Evolutionary conservation across 495 filamentous ascomycete genomes (phyloP).

Genomic region (Penicillium ochrochloron): DNA sequence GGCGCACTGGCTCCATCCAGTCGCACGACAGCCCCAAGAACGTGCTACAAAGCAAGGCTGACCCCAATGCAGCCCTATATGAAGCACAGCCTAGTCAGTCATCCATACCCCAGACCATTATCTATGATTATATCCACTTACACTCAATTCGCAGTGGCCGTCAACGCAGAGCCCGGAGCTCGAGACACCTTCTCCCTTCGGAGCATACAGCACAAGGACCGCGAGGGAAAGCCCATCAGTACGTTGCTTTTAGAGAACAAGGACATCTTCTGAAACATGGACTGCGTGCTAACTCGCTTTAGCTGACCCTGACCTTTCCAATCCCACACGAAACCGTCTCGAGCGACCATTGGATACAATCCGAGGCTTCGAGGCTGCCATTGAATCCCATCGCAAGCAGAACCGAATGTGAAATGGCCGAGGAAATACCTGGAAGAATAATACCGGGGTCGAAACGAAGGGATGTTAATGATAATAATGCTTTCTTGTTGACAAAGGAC

Average conservation of each 20-base stretch:
- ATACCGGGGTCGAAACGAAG: conserved; percentile 19
- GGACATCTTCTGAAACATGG: conserved; percentile 32
- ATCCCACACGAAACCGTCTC: conserved; percentile 80
- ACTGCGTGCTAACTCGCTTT: conserved; percentile 7
- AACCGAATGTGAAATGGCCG: conserved; percentile 25
- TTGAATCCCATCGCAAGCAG: conserved; percentile 59
- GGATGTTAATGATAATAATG: conserved; percentile 17
- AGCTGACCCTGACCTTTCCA: conserved; percentile 49
- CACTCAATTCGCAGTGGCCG: conserved; percentile 16
- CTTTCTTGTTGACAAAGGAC: conserved; percentile 11
- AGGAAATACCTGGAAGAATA: background rate
- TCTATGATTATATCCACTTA: background rate
- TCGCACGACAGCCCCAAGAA: conserved; percentile 55
- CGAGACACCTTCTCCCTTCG: conserved; percentile 64
- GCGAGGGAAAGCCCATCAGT: conserved; percentile 84
- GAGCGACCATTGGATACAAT: conserved; percentile 95
- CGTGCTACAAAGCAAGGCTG: conserved; percentile 71
- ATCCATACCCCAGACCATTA: background rate
- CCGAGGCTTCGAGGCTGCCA: conserved; percentile 86
- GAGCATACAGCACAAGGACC: conserved; percentile 75
- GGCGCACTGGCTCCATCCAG: conserved; percentile 34
- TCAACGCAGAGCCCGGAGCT: conserved; percentile 24
- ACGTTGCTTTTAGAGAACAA: conserved; percentile 23
- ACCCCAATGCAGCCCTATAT: conserved; percentile 84
- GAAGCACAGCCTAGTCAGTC: conserved; percentile 84